Evolutionary conservation across 140 eudicot species (phyloP).

Genomic region (Flaveria floridana): DNA sequence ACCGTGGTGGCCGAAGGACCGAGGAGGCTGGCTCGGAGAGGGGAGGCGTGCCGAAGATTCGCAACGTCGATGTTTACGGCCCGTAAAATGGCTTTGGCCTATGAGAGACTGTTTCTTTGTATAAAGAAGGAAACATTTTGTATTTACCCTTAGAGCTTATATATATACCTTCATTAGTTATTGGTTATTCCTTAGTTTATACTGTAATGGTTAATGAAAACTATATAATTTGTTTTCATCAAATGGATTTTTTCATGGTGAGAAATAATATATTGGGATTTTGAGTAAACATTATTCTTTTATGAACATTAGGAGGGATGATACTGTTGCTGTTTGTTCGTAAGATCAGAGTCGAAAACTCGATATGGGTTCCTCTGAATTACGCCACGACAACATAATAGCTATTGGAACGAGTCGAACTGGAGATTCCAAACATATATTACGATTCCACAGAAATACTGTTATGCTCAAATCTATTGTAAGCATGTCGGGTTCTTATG

Average conservation of each 20-base stretch:
- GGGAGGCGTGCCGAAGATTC: conserved; percentile 63
- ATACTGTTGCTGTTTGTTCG: not conserved
- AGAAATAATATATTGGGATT: not conserved
- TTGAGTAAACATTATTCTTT: conserved; percentile 12
- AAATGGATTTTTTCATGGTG: conserved; percentile 5
- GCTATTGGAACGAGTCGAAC: not conserved
- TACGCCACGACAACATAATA: not conserved
- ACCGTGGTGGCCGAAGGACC: conserved; percentile 69
- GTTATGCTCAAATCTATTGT: conserved; percentile 46
- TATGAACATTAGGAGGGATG: conserved; percentile 3
- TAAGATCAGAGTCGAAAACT: not conserved
- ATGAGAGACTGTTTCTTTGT: conserved; percentile 85
- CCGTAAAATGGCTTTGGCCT: conserved; percentile 80
- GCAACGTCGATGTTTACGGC: conserved; percentile 83
- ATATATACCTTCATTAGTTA: not conserved
- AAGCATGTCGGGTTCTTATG: conserved; percentile 61
- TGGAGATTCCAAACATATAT: conserved; percentile 3
- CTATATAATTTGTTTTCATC: conserved; percentile 7
- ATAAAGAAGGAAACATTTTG: conserved; percentile 67
- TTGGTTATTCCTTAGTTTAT: conserved; percentile 23
- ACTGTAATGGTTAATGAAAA: conserved; percentile 12
- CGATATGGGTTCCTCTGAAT: not conserved
- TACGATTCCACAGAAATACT: conserved; percentile 30
- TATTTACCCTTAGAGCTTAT: conserved; percentile 46
- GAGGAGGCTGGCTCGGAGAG: conserved; percentile 56